Evolutionary conservation across 2,329 filamentous ascomycete genomes (phyloP), one percentile per base, ranked within the genome.

Genomic region (Penicillium verrucosum): DNA sequence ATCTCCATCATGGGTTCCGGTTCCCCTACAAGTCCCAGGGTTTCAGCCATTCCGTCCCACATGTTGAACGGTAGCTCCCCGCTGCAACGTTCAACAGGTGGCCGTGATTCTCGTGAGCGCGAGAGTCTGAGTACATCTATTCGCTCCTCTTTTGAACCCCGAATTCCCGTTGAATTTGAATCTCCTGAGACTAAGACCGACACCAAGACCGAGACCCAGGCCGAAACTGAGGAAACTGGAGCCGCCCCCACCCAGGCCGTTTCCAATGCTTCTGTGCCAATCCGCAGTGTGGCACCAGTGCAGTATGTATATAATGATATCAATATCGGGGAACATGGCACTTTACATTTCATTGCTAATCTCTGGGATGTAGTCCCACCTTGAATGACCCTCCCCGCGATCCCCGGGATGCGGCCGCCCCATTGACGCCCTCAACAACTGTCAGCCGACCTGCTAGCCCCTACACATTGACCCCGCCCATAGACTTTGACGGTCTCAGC

Each of bases 41-140:
- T 78, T 62, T 78, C 81, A 41, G 80, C 81, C 11, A 74, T 85
- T 30, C 83, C 84, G 29, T 77, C 81, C 48, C 79, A 85, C 70
- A 73, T 86, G 56, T 65, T 81, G 47, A 85, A 86, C 68, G 83
- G 82, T 51, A 75, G 77, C 56, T 80, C 77, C 51, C 79, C 82
- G 45, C 77, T 84, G 34, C 76, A 82, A 45, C 48, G 29, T 32
- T 73, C 77, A 11, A 75, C 77, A 16, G 75, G 78, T 57, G 74
- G 74, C 37, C 76, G 80, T 56, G 84, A 81, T 67, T 76, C 76
- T 42, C 76, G 79, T 63, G 84, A 86, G 66, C 75, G 83, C 32
- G 82, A 86, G 51, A 81, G 74, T 54, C 77, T 86, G 52, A 82
- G 80, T 64, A 78, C 82, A 18, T 82, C 84, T 25, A 87, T 87